These are phyloP conservation scores for Azolla pinnata DNA, from an alignment of 75 land plant genomes.

Conservation along the genomic window DNA sequence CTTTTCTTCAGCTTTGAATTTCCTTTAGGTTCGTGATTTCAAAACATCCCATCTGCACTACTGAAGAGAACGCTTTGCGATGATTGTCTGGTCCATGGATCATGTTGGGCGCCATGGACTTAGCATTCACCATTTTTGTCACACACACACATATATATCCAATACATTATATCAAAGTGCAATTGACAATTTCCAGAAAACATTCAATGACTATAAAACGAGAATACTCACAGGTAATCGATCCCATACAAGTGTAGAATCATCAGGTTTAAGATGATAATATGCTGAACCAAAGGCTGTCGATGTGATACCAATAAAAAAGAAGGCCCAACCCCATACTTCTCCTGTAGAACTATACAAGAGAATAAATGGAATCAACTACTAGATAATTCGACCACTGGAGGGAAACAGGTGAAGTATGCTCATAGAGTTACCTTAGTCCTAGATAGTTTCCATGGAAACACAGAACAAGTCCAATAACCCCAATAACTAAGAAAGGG, in stretches of 20 bases:
- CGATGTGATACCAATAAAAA: slow-evolving; percentile 75
- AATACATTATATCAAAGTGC: too few species aligned
- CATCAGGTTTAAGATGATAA: slow-evolving; percentile 86
- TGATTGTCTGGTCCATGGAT: too few species aligned
- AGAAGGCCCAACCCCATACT: slow-evolving; percentile 75
- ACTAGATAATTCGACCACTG: background rate
- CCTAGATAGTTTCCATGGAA: slow-evolving; percentile 52
- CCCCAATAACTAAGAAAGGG: slow-evolving; percentile 78
- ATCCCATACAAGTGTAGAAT: slow-evolving; percentile 92
- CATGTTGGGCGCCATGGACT: too few species aligned
- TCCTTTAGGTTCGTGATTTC: too few species aligned
- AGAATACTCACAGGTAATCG: slow-evolving; percentile 68
- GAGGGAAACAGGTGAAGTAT: background rate
- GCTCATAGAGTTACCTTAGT: slow-evolving; percentile 40
- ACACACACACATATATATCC: too few species aligned
- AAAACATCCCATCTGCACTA: too few species aligned
- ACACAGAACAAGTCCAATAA: slow-evolving; percentile 73
- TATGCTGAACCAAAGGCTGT: slow-evolving; percentile 89
- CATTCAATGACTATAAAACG: too few species aligned
- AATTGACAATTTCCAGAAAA: too few species aligned
- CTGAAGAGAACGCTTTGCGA: too few species aligned
- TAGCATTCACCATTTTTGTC: too few species aligned
- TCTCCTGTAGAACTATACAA: slow-evolving; percentile 71
- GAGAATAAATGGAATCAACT: background rate
- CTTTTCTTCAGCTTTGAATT: too few species aligned